Base-by-base conservation (phyloP, 768 basidiomycete genomes). In the Psilocybe cubensis region DNA sequence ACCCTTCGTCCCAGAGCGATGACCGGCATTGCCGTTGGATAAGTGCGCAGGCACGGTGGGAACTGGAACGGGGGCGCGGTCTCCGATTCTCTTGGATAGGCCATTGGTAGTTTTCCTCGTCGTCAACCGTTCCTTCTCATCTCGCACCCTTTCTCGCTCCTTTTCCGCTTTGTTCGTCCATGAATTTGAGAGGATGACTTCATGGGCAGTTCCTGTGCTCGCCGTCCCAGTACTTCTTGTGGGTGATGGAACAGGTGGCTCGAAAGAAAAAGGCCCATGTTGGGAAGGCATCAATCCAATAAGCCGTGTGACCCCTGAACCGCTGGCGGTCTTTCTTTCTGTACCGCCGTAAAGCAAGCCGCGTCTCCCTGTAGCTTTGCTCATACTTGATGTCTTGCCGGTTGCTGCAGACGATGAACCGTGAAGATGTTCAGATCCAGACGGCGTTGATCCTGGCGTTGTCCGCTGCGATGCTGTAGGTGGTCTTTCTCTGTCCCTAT, bases 241-340 rank as follows among this genome's bases (percentile, higher is more conserved):
- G 7, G 83, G 74, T 2, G 83, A 78, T 17, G 86, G 82, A 2
- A 86, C 83, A 0, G 87, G 79, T 18, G 86, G 85, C 63, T 91
- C 89, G 63, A 91, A 91, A 4, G 82, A 72, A 64, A 91, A 90
- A 25, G 80, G 74, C 8, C 83, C 83, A 67, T 88, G 88, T 0
- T 83, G 79, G 24, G 78, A 72, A 9, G 72, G 61, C 6, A 54
- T 44, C 25, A 62, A 52, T 17, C 73, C 68, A 3, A 74, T 62
- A 21, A 77, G 57, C 35, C 75, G 70, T 7, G 72, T 63, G 29
- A 74, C 67, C 0, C 74, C 74, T 29, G 68, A 57, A 52, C 68
- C 64, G 56, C 63, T 64, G 21, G 62, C 65, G 6, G 65, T 63
- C 44, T 64, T 69, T 63, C 40, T 52, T 4, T 52, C 51, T 12